A percentile compares a stretch with the other conserved stretches of the same genome.
Evolutionary conservation across 129 eudicot genomes (phyloP).

Genomic region (Heracleum sosnowskyi): DNA sequence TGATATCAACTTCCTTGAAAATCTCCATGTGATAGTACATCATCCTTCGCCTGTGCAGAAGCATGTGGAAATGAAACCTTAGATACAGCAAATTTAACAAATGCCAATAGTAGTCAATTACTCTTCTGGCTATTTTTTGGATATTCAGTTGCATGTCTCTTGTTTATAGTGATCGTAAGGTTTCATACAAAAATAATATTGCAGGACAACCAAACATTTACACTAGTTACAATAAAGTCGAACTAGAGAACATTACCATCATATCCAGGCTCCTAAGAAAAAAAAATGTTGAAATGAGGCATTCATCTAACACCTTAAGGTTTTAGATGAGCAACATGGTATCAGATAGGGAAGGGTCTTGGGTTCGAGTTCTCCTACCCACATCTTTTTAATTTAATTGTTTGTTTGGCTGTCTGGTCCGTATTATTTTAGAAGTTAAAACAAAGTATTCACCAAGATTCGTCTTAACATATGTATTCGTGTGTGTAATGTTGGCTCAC

Average conservation of each 20-base stretch:
- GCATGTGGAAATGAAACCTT: constrained; percentile 1
- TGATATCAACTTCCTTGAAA: constrained; percentile 72
- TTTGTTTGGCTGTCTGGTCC: no score
- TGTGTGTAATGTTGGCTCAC: not conserved
- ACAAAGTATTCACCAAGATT: not conserved
- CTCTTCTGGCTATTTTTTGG: not conserved
- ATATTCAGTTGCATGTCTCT: not conserved
- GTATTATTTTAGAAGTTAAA: no score
- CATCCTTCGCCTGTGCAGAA: constrained; percentile 54
- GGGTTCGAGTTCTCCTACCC: no score
- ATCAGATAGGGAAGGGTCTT: no score
- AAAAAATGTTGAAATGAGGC: no score
- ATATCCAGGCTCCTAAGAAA: not conserved
- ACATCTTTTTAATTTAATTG: no score
- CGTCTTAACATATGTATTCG: not conserved
- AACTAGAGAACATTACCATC: not conserved
- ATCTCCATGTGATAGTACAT: constrained; percentile 85
- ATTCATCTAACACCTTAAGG: no score
- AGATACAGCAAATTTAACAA: not conserved
- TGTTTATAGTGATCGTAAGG: not conserved
- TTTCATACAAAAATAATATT: not conserved
- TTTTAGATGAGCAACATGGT: no score
- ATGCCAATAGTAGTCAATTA: not conserved
- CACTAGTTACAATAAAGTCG: not conserved
- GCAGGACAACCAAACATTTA: not conserved